Conservation (phyloP, 768 basidiomycete species). For the Baorangia bicolor region DNA sequence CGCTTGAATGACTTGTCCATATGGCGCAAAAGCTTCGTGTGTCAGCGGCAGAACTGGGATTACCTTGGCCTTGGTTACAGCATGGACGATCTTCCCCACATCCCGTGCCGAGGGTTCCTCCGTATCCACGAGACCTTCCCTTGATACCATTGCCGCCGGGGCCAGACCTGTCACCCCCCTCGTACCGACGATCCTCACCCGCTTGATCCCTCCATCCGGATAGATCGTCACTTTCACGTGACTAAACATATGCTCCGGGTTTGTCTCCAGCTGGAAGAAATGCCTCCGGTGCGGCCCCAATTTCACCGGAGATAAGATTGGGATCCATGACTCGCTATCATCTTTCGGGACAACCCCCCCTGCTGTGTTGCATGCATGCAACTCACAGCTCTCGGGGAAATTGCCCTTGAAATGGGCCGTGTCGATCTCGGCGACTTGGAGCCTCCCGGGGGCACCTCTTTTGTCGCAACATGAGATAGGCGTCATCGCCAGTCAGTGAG, state of each 20-base stretch:
- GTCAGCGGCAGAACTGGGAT: constrained; percentile 73
- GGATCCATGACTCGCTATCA: constrained; percentile 56
- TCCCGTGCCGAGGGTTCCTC: not conserved
- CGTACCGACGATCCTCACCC: constrained; percentile 78
- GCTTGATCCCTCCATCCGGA: constrained; percentile 95
- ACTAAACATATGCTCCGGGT: constrained; percentile 57
- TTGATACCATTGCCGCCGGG: constrained; percentile 10
- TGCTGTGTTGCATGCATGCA: constrained; percentile 53
- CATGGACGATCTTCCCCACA: not conserved
- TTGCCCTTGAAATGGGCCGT: constrained; percentile 96
- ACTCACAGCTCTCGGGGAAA: constrained; percentile 85
- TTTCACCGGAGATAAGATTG: constrained; percentile 72
- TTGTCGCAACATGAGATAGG: not conserved
- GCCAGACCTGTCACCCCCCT: constrained; percentile 35
- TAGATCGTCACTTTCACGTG: constrained; percentile 88
- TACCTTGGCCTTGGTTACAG: constrained; percentile 16
- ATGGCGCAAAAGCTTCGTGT: constrained; percentile 81
- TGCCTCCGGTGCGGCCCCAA: constrained; percentile 90
- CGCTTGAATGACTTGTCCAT: constrained; percentile 90
- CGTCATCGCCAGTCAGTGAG: not conserved
- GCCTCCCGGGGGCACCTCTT: constrained; percentile 71
- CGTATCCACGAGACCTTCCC: not conserved
- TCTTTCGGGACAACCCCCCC: constrained; percentile 37
- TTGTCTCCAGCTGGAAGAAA: constrained; percentile 78
- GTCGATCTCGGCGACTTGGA: constrained; percentile 86